These are phyloP conservation scores for Aspergillus flavus DNA, from an alignment of 2,329 filamentous ascomycete species.

Conservation along the genomic window DNA sequence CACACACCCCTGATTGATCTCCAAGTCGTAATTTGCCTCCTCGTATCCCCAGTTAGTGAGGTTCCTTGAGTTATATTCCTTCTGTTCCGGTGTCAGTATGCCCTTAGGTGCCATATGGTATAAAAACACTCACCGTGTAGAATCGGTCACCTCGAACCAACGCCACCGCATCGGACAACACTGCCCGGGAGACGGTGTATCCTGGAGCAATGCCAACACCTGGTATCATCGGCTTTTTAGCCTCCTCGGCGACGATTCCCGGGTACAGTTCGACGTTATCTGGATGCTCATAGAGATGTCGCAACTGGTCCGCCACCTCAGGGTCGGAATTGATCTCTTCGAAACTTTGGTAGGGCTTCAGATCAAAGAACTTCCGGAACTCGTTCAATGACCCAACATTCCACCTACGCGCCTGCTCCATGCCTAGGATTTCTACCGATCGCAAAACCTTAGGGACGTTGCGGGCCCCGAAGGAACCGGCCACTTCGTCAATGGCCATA, in stretches of 20 bases:
- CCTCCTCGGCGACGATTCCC: slow-evolving; percentile 74
- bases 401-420: slow-evolving; percentile 76
- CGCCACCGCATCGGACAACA: slow-evolving; percentile 75
- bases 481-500: slow-evolving; percentile 70
- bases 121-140: slow-evolving; percentile 55
- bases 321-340: slow-evolving; percentile 83
- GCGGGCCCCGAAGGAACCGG: slow-evolving; percentile 69
- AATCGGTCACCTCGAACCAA: slow-evolving; percentile 72
- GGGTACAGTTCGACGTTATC: slow-evolving; percentile 82
- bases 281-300: slow-evolving; percentile 68
- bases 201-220: slow-evolving; percentile 75
- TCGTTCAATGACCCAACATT: slow-evolving; percentile 79
- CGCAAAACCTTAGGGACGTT: slow-evolving; percentile 75
- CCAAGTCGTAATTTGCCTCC: slow-evolving; percentile 71
- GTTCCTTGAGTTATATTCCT: slow-evolving; percentile 73
- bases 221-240: slow-evolving; percentile 72
- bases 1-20: slow-evolving; percentile 77
- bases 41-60: slow-evolving; percentile 84
- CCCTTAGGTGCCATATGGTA: slow-evolving; percentile 48
- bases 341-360: slow-evolving; percentile 75
- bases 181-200: slow-evolving; percentile 75
- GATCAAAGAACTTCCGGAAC: slow-evolving; percentile 78
- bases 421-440: slow-evolving; percentile 77
- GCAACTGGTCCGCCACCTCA: slow-evolving; percentile 65
- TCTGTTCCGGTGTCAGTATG: slow-evolving; percentile 12